Evolutionary conservation across 768 basidiomycete genomes (phyloP), one percentile per base, ranked within the genome.

Genomic region (Pleurotus pulmonarius): DNA sequence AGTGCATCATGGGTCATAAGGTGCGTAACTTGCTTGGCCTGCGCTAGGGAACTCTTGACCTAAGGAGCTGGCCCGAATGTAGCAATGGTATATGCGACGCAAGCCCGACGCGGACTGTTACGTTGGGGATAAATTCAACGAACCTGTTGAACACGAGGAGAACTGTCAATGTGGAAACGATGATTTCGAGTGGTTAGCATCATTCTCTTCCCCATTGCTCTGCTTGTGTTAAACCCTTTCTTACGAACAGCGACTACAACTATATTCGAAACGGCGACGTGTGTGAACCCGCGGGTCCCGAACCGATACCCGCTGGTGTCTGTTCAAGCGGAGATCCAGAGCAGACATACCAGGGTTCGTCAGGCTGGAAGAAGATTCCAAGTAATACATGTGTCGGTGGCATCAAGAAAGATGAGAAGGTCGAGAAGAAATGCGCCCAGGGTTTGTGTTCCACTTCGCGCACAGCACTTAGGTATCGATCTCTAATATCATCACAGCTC

Each of bases 1-100:
- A 92, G 61, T 98, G 96, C 69, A 71, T 98, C 20, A 95, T 98
- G 92, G 96, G 96, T 0, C 92, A 91, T 65, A 94, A 90, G 82
- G 92, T 91, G 52, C 48, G 78, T 65, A 16, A 9, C 16, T 3
- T 16, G 37, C 25, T 8, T 25, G 51, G 29, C 43, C 6, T 38
- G 5, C 12, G 34, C 16, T 37, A 9, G 11, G n/a, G 3, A 44
- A 54, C 46, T 7, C 55, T 59, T 51, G 29, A 34, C 7, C 20
- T 34, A 46, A 37, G 1, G 11, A 38, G 5, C 13, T n/a, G 18
- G 8, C 20, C 34, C 11, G n/a, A 12, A 49, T 56, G 2, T 65
- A 95, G 92, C 96, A 98, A 89, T 98, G 90, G 87, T 99, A 96
- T 69, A 78, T 70, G 52, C 83, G 97, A 18, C 81, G 94, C 67